Percentiles rank a stretch among this genome's conserved stretches.
These are phyloP conservation scores for Ceratocystis huliohia DNA, from an alignment of 2,329 filamentous ascomycete genomes.

Conservation along the genomic window DNA sequence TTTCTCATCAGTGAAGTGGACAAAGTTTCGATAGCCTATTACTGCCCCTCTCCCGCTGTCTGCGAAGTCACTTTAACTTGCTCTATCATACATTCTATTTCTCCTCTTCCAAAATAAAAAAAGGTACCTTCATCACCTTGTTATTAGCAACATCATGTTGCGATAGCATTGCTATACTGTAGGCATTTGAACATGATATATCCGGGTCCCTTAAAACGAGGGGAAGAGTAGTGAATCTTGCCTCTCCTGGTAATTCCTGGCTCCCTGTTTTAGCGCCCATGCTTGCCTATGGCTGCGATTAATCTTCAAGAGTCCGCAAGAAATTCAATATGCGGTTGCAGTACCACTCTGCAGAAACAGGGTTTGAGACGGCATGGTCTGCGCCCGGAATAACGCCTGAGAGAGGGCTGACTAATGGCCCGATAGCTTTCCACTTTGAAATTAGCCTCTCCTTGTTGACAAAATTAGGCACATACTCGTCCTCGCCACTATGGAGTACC, in stretches of 20 bases:
- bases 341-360: slow-evolving; percentile 38
- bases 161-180: too few relatives aligned
- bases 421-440: slow-evolving; percentile 41
- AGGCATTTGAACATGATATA: not conserved
- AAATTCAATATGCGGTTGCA: slow-evolving; percentile 37
- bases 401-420: slow-evolving; percentile 35
- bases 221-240: not conserved
- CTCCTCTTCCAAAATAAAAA: not conserved
- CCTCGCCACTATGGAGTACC: slow-evolving; percentile 51
- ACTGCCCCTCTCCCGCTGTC: too few relatives aligned
- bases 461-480: slow-evolving; percentile 48
- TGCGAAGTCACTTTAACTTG: too few relatives aligned
- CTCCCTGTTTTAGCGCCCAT: not conserved
- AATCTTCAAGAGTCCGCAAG: slow-evolving; percentile 26
- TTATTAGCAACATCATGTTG: not conserved
- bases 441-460: slow-evolving; percentile 48
- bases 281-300: not conserved
- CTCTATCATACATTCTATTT: not conserved
- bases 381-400: slow-evolving; percentile 43
- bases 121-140: not conserved
- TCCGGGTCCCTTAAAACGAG: not conserved
- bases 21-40: too few relatives aligned
- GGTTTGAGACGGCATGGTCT: slow-evolving; percentile 37
- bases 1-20: too few relatives aligned
- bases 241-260: not conserved